These are phyloP conservation scores for Microstegium vimineum DNA, from an alignment of 176 grass and related monocot genomes.

Conservation along the genomic window DNA sequence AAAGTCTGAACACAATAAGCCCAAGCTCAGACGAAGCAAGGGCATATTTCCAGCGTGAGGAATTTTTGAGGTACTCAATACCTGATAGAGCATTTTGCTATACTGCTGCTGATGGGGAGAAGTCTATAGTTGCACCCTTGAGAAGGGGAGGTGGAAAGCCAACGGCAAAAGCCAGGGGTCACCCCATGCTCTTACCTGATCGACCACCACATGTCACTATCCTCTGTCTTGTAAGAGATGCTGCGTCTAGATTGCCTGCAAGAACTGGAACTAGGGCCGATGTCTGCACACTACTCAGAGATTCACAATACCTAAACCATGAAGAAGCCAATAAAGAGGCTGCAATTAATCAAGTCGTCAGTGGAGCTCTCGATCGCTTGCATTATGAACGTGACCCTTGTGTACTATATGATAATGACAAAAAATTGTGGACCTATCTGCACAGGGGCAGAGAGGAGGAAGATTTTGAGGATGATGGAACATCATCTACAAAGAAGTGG, in stretches of 20 bases:
- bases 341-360: conserved; percentile 94
- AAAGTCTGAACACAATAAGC: conserved; percentile 93
- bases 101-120: conserved; percentile 93
- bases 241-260: conserved; percentile 84
- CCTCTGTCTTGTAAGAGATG: conserved; percentile 94
- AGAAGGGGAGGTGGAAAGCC: conserved; percentile 96
- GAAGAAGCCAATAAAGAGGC: conserved; percentile 69
- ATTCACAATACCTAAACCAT: conserved; percentile 92
- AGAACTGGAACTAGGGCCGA: conserved; percentile 97
- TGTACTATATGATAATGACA: conserved; percentile 93
- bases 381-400: conserved; percentile 98
- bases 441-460: conserved; percentile 97
- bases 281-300: conserved; percentile 91
- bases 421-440: conserved; percentile 97
- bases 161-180: conserved; percentile 94
- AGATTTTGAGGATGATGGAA: conserved; percentile 99
- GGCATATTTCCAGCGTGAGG: conserved; percentile 81
- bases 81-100: conserved; percentile 98
- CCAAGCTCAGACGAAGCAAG: conserved; percentile 83
- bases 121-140: conserved; percentile 91
- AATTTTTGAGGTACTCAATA: conserved; percentile 93
- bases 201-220: conserved; percentile 97
- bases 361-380: conserved; percentile 93
- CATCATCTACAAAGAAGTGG: conserved; percentile 97
- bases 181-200: conserved; percentile 95